Conservation (phyloP, 495 filamentous ascomycete species). For the Glonium stellatum region DNA sequence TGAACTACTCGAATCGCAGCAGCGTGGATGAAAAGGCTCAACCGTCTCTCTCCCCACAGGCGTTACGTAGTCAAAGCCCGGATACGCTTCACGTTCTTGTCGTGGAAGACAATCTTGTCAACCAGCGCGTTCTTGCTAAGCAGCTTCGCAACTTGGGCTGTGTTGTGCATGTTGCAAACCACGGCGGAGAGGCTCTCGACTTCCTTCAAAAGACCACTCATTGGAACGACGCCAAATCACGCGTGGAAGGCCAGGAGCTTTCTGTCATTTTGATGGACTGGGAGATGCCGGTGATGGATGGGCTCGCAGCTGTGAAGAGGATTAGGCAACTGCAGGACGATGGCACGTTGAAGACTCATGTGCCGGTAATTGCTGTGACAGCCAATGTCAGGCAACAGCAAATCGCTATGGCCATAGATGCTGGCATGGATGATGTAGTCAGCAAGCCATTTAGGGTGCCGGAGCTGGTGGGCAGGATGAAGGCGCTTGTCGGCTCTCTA, state of each 20-base stretch:
- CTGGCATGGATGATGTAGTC: conserved; percentile 31
- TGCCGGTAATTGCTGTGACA: conserved; percentile 30
- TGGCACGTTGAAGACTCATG: conserved; percentile 19
- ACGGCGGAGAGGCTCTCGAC: conserved; percentile 33
- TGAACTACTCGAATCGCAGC: background rate
- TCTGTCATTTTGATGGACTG: conserved; percentile 34
- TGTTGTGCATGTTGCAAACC: conserved; percentile 31
- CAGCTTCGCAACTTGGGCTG: conserved; percentile 28
- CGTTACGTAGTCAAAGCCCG: background rate
- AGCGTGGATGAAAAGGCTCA: background rate
- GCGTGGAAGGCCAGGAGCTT: background rate
- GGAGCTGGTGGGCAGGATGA: conserved; percentile 13
- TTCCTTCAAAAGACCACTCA: conserved; percentile 15
- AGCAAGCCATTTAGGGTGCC: conserved; percentile 19
- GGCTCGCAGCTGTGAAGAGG: conserved; percentile 21
- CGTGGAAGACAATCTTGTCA: conserved; percentile 36
- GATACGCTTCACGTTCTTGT: conserved; percentile 21
- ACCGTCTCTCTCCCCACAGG: too few species aligned
- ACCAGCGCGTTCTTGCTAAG: conserved; percentile 31
- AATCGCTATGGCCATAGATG: conserved; percentile 25
- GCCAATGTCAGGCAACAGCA: conserved; percentile 34
- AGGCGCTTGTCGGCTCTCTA: background rate
- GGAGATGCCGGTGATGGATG: conserved; percentile 37
- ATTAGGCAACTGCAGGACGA: conserved; percentile 26
- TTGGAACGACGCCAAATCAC: conserved; percentile 7